Evolutionary conservation across 306 rosid genomes (phyloP).

Genomic region (Ochetophila trinervis): DNA sequence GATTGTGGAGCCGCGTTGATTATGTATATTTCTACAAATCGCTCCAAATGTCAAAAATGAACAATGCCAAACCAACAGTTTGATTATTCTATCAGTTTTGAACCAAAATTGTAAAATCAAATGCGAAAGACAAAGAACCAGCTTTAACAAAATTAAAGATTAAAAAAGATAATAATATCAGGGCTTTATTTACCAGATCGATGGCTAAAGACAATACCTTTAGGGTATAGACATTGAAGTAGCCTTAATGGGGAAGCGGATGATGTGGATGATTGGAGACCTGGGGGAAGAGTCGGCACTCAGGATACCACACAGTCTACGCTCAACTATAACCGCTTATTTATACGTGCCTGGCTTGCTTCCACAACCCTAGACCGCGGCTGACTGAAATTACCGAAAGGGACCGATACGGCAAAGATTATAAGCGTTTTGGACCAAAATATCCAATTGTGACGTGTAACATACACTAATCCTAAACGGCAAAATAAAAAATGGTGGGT

Average conservation of each 20-base stretch:
- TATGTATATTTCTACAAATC: neutral
- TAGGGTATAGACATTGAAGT: too few relatives aligned
- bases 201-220: too few relatives aligned
- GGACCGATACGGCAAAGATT: neutral
- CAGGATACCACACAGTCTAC: neutral
- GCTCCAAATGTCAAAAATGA: neutral
- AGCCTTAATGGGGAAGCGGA: neutral
- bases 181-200: too few relatives aligned
- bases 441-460: too few relatives aligned
- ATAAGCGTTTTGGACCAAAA: too few relatives aligned
- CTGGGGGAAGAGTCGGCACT: neutral
- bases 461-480: too few relatives aligned
- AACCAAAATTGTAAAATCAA: too few relatives aligned
- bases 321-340: neutral
- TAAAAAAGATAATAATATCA: too few relatives aligned
- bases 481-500: too few relatives aligned
- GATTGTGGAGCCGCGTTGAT: slow-evolving; percentile 37
- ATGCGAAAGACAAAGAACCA: too few relatives aligned
- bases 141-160: too few relatives aligned
- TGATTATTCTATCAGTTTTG: neutral
- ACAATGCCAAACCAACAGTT: neutral
- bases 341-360: slow-evolving; percentile 3
- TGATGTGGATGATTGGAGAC: neutral
- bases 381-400: neutral
- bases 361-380: slow-evolving; percentile 4